phyloP scores from a whole-genome alignment of 2,329 filamentous ascomycete species.

The Coniochaeta ligniaria region DNA sequence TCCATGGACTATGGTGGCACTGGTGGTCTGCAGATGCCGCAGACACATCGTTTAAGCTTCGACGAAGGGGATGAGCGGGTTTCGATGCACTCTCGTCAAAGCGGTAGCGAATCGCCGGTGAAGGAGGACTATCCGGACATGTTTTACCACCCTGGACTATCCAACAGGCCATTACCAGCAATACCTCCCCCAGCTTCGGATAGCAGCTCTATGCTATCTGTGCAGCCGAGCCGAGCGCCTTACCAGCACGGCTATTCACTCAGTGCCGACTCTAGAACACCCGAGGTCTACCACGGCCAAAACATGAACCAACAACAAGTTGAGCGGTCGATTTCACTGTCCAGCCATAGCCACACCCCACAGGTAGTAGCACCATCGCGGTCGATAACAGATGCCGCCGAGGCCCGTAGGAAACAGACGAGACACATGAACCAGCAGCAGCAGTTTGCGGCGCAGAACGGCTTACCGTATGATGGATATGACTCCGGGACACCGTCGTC shows the following conservation, averaged over 20 bases:
- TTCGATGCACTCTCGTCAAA: slow-evolving; percentile 48
- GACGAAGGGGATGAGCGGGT: slow-evolving; percentile 83
- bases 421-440: slow-evolving; percentile 46
- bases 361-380: slow-evolving; percentile 74
- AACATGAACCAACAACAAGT: slow-evolving; percentile 39
- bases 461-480: slow-evolving; percentile 47
- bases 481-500: slow-evolving; percentile 45
- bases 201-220: slow-evolving; percentile 42
- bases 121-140: slow-evolving; percentile 79
- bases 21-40: slow-evolving; percentile 78
- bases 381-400: slow-evolving; percentile 90
- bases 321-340: slow-evolving; percentile 73
- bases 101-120: slow-evolving; percentile 56
- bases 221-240: slow-evolving; percentile 35
- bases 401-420: slow-evolving; percentile 46
- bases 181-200: slow-evolving; percentile 55
- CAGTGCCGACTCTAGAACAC: slow-evolving; percentile 37
- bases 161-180: slow-evolving; percentile 55
- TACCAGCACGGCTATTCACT: slow-evolving; percentile 43
- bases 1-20: slow-evolving; percentile 83
- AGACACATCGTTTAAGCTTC: slow-evolving; percentile 70
- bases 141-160: slow-evolving; percentile 84
- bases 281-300: slow-evolving; percentile 40
- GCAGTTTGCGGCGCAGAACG: slow-evolving; percentile 43
- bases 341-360: slow-evolving; percentile 74